These are phyloP conservation scores for Magnusiomyces ingens DNA, from an alignment of 1,139 yeast species.

Conservation along the genomic window DNA sequence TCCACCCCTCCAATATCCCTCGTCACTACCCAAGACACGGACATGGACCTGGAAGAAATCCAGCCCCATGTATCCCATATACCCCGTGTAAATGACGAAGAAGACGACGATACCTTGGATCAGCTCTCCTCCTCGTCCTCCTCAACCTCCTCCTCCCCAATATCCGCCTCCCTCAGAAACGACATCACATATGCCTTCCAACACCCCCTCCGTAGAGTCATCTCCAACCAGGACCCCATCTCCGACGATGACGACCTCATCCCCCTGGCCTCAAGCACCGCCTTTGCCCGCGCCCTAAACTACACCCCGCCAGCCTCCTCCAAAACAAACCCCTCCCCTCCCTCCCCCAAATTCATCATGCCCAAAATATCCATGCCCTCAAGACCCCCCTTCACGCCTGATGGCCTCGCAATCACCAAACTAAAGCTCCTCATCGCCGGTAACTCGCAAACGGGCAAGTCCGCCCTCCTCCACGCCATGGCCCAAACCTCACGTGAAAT, in stretches of 20 bases:
- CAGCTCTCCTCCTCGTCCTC: no score
- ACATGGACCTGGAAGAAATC: no score
- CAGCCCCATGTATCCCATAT: no score
- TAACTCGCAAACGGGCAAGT: slow-evolving; percentile 25
- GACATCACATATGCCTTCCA: no score
- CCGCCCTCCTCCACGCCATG: slow-evolving; percentile 25
- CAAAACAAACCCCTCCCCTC: background rate
- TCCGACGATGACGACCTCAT: background rate
- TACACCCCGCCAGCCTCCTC: background rate
- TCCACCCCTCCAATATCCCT: no score
- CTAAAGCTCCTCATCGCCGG: slow-evolving; percentile 13
- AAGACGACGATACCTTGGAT: no score
- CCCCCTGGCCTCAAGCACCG: slow-evolving; percentile 2
- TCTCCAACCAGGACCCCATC: no score
- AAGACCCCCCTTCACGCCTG: slow-evolving; percentile 7
- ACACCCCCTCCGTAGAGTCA: no score
- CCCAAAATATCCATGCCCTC: slow-evolving; percentile 11
- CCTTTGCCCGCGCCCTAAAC: slow-evolving; percentile 7
- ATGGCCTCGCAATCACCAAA: slow-evolving; percentile 11
- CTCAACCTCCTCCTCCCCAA: no score
- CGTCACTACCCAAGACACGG: no score
- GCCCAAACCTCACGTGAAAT: slow-evolving; percentile 22
- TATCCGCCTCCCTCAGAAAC: no score
- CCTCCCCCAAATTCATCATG: slow-evolving; percentile 12
- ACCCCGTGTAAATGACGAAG: no score